phyloP scores from a whole-genome alignment of 2,329 filamentous ascomycete genomes.

The Stagonosporopsis rhizophila region DNA sequence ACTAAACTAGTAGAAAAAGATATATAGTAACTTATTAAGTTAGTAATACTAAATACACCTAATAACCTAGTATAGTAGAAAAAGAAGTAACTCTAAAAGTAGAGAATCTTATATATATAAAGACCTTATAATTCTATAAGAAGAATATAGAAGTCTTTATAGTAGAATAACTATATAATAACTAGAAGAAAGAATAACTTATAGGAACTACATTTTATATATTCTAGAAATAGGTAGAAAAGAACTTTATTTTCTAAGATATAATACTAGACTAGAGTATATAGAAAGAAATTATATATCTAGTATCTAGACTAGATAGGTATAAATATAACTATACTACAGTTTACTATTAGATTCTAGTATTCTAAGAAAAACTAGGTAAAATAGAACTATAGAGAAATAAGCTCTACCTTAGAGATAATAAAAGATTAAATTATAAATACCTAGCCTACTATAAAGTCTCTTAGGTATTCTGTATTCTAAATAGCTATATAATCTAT shows the following conservation, averaged over 20 bases:
- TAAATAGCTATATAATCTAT: neutral
- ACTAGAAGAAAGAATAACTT: neutral
- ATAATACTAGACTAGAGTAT: neutral
- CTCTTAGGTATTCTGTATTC: neutral
- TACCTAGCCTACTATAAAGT: neutral
- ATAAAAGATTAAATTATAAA: neutral
- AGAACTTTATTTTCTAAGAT: neutral
- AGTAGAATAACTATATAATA: neutral
- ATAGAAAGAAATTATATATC: neutral
- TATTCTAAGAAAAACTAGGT: neutral
- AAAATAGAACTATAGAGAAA: neutral
- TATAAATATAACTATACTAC: neutral
- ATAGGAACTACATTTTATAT: neutral
- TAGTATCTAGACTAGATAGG: neutral
- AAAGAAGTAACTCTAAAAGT: neutral
- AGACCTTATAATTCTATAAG: neutral
- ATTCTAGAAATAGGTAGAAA: neutral
- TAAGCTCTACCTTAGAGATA: neutral
- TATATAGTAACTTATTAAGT: too few relatives aligned
- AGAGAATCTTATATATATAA: neutral
- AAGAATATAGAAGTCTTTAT: neutral
- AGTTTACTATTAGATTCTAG: neutral
- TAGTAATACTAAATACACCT: neutral
- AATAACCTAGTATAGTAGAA: neutral
- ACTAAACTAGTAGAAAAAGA: neutral